Conservation (phyloP, 148 eudicot species). For the Selenicereus undatus region DNA sequence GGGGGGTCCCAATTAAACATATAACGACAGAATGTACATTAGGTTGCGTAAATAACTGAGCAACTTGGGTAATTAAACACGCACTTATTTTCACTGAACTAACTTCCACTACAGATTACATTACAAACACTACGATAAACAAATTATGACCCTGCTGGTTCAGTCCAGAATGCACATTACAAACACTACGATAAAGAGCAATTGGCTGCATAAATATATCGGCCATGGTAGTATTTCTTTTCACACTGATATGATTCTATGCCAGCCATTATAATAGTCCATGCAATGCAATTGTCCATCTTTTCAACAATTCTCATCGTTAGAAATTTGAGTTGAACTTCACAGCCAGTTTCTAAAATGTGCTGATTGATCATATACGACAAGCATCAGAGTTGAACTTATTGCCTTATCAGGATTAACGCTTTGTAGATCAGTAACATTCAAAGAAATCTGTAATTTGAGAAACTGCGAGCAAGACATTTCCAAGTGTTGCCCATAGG, state of each 20-base stretch:
- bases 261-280: background rate
- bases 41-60: background rate
- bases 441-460: background rate
- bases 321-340: background rate
- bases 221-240: constrained; percentile 2
- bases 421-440: background rate
- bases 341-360: background rate
- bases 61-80: background rate
- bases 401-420: background rate
- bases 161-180: background rate
- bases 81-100: background rate
- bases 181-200: too few species aligned
- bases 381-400: background rate
- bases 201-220: background rate
- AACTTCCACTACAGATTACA: background rate
- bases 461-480: background rate
- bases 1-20: background rate
- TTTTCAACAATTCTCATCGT: background rate
- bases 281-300: background rate
- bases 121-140: background rate
- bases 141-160: background rate
- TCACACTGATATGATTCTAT: background rate
- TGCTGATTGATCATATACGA: background rate
- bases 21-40: background rate
- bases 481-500: background rate